Percentiles rank a stretch among this genome's conserved stretches.
phyloP scores from a whole-genome alignment of 352 stramenopile species.

The Blastocystis sp. region DNA sequence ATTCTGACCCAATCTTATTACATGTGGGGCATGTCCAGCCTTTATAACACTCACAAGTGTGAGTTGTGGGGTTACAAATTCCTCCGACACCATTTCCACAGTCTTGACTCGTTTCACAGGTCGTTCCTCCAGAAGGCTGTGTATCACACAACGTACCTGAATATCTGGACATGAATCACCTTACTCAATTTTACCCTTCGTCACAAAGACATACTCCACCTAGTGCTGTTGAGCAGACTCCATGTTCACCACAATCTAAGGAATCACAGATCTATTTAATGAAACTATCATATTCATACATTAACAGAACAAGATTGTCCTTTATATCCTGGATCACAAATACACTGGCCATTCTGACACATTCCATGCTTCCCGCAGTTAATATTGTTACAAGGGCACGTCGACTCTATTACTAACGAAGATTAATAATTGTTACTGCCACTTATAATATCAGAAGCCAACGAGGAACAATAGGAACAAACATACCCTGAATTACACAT shows the following conservation, averaged over 20 bases:
- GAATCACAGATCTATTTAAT: slow-evolving; percentile 20
- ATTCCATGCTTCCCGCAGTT: slow-evolving; percentile 65
- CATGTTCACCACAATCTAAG: slow-evolving; percentile 58
- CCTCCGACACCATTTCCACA: slow-evolving; percentile 55
- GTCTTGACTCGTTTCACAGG: slow-evolving; percentile 23
- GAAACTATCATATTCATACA: not conserved
- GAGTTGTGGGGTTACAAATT: slow-evolving; percentile 44
- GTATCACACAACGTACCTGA: slow-evolving; percentile 51
- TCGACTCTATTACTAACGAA: not conserved
- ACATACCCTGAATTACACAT: slow-evolving; percentile 65
- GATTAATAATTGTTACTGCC: not conserved
- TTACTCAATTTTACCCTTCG: not conserved
- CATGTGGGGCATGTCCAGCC: slow-evolving; percentile 63
- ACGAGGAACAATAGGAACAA: slow-evolving; percentile 42
- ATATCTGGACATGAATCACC: not conserved
- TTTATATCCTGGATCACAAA: slow-evolving; percentile 56
- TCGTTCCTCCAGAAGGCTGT: slow-evolving; percentile 23
- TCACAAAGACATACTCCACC: slow-evolving; percentile 54
- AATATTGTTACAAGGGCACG: slow-evolving; percentile 43
- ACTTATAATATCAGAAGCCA: slow-evolving; percentile 17
- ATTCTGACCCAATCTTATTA: slow-evolving; percentile 35
- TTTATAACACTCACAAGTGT: slow-evolving; percentile 65
- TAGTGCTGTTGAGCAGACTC: slow-evolving; percentile 14
- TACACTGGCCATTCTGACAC: slow-evolving; percentile 33
- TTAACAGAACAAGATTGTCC: slow-evolving; percentile 25